Conservation (phyloP, 140 eudicot genomes). For the Artemisia princeps region DNA sequence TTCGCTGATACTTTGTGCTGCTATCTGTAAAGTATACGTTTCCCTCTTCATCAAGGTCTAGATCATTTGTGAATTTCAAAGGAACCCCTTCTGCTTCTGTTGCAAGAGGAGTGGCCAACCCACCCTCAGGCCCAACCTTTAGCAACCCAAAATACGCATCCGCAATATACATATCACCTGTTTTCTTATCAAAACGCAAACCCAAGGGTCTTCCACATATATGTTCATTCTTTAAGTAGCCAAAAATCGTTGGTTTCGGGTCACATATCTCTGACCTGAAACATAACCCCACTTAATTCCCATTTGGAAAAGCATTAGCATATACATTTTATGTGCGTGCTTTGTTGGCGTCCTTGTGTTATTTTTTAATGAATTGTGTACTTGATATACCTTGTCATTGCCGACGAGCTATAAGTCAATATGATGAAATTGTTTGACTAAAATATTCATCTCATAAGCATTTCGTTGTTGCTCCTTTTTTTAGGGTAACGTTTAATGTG, state of each 20-base stretch:
- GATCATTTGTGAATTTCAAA: slow-evolving; percentile 71
- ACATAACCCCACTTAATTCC: slow-evolving; percentile 7
- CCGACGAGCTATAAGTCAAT: too few species aligned
- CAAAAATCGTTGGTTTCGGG: slow-evolving; percentile 54
- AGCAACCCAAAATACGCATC: slow-evolving; percentile 89
- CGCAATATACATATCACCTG: slow-evolving; percentile 85
- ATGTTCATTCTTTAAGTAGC: slow-evolving; percentile 75
- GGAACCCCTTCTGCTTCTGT: slow-evolving; percentile 85
- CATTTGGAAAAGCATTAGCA: too few species aligned
- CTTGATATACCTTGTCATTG: not conserved
- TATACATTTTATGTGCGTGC: not conserved
- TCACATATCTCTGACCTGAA: slow-evolving; percentile 75
- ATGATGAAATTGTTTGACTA: too few species aligned
- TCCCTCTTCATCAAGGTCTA: slow-evolving; percentile 84
- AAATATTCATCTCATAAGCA: too few species aligned
- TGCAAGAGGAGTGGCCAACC: slow-evolving; percentile 62
- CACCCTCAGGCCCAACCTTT: slow-evolving; percentile 94
- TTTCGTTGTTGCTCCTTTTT: too few species aligned
- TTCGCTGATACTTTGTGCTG: slow-evolving; percentile 69
- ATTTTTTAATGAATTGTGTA: not conserved
- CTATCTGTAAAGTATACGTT: slow-evolving; percentile 86
- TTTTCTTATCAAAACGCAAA: slow-evolving; percentile 68
- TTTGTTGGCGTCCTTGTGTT: not conserved
- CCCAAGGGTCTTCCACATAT: slow-evolving; percentile 94
- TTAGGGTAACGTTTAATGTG: too few species aligned